phyloP scores from a whole-genome alignment of 305 asterid genomes.

The Fraxinus greggii region DNA sequence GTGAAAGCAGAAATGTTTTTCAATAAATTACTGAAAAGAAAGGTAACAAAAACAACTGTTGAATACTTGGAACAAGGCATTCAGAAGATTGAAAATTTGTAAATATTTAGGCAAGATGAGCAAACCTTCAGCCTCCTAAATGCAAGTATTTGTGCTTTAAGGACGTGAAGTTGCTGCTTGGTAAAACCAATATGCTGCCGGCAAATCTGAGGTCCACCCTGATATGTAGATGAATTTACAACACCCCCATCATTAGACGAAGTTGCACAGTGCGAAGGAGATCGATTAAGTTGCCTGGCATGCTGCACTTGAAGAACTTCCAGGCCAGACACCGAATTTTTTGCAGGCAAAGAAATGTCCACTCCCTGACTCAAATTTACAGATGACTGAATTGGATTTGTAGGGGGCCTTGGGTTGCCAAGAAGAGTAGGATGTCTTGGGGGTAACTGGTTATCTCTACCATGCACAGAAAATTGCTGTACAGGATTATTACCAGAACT shows the following conservation, averaged over 20 bases:
- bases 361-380: constrained; percentile 61
- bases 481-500: constrained; percentile 44
- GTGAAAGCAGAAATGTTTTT: constrained; percentile 12
- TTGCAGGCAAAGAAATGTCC: constrained; percentile 48
- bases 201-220: constrained; percentile 47
- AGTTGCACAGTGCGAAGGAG: constrained; percentile 54
- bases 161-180: constrained; percentile 84
- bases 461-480: constrained; percentile 67
- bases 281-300: constrained; percentile 54
- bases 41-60: background rate
- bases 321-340: constrained; percentile 40
- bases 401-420: constrained; percentile 65
- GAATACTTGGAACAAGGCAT: constrained; percentile 16
- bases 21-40: constrained; percentile 16
- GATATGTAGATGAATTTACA: constrained; percentile 51
- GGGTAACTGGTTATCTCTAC: constrained; percentile 69
- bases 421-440: constrained; percentile 63
- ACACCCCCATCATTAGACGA: constrained; percentile 58
- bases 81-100: constrained; percentile 5
- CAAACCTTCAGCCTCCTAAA: constrained; percentile 93
- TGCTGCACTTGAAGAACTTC: constrained; percentile 62
- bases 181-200: constrained; percentile 65
- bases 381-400: constrained; percentile 50
- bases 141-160: constrained; percentile 95
- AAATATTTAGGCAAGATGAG: constrained; percentile 7